Base-by-base conservation (phyloP, 768 basidiomycete species). In the Asterophora parasitica region DNA sequence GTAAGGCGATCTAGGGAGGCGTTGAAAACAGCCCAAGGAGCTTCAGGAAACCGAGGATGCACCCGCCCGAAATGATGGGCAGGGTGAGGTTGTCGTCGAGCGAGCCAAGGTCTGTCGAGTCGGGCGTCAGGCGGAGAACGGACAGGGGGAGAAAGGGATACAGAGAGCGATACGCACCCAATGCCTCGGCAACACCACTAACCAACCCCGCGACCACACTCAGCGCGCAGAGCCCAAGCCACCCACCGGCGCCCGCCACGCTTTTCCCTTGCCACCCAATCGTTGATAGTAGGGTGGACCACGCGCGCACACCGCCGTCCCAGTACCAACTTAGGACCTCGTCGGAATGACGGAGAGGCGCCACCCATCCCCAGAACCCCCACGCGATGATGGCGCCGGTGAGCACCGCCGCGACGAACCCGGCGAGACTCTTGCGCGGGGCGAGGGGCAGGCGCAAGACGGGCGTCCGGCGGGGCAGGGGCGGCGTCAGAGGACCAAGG, bases 61-160 rank as follows among this genome's bases (percentile, higher is more conserved):
- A 77, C 13, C 81, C 87, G 2, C 92, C 92, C 5, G 90, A 83
- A 46, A 94, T 79, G 60, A 95, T 82, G 4, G 93, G 93, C 19
- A 96, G 67, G 7, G 90, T 94, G 19, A 96, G 64, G 62, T 96
- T 95, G 61, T 96, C 93, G 58, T 96, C 93, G 32, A 92, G 61
- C 0, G 76, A 78, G 13, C 91, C 91, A 2, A 95, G 72, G 63
- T 94, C 91, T 95, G 61, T 0, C 23, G 40, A 16, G 15, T 13
- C 37, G 30, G 42, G 20, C n/a, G 44, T 23, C 42, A 46, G 46
- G 54, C 38, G 2, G 33, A 4, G 34, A 8, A 26, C 51, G 12
- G 34, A 19, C 11, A 53, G 5, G 45, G 44, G 19, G 37, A 33
- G 43, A 38, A 12, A 44, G 33, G 15, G 47, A 40, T 35, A 31